These are phyloP conservation scores for Theobroma grandiflorum DNA, from an alignment of 441 rosid species.

Conservation along the genomic window DNA sequence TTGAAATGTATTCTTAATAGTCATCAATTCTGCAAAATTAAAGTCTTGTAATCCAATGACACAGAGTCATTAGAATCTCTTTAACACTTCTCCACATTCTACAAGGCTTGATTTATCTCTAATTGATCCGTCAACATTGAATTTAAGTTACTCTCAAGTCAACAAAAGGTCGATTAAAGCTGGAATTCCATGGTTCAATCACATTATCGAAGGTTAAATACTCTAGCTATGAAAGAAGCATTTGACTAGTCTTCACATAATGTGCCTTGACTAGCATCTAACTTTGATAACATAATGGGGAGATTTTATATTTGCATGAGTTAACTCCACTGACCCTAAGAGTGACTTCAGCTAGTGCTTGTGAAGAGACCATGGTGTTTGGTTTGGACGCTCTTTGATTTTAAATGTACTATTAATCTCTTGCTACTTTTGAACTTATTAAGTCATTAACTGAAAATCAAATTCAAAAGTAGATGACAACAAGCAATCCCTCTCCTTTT, in stretches of 20 bases:
- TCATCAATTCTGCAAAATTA: too few species aligned
- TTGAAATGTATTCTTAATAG: too few species aligned
- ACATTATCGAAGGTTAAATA: background rate
- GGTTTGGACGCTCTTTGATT: background rate
- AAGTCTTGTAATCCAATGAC: too few species aligned
- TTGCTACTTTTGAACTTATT: background rate
- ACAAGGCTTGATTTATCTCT: too few species aligned
- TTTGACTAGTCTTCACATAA: background rate
- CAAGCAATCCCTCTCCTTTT: background rate
- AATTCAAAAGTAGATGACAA: background rate
- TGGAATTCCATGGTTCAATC: too few species aligned
- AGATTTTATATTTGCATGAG: background rate
- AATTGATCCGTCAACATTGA: too few species aligned
- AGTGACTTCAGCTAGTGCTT: background rate
- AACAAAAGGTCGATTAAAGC: too few species aligned
- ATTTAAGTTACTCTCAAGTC: too few species aligned
- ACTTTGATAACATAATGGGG: background rate
- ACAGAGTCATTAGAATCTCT: too few species aligned
- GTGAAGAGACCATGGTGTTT: background rate
- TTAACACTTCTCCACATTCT: too few species aligned
- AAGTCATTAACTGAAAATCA: background rate
- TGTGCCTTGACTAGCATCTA: background rate
- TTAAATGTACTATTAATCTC: background rate
- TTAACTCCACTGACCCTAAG: background rate
- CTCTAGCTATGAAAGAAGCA: background rate